phyloP scores from a whole-genome alignment of 495 filamentous ascomycete genomes.

The Tuber melanosporum region DNA sequence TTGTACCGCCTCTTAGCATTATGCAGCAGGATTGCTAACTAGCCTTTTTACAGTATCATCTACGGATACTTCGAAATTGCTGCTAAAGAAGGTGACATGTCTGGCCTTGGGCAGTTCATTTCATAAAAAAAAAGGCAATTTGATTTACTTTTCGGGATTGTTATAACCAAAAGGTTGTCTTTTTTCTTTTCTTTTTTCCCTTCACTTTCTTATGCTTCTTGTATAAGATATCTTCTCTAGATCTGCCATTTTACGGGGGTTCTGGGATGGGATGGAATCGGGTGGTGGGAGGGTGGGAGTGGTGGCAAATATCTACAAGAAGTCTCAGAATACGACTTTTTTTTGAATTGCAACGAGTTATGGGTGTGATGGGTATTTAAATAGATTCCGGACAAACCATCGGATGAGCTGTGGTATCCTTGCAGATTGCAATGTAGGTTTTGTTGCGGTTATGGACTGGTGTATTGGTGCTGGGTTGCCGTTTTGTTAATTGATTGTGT shows the following conservation, averaged over 20 bases:
- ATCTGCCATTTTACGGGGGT: slow-evolving; percentile 1
- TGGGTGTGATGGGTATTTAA: neutral
- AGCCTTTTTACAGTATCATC: slow-evolving; percentile 63
- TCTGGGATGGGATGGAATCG: neutral
- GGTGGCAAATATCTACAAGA: neutral
- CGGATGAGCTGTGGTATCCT: neutral
- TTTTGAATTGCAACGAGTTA: neutral
- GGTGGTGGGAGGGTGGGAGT: neutral
- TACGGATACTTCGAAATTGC: slow-evolving; percentile 99
- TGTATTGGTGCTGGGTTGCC: neutral
- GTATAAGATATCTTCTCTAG: slow-evolving; percentile 4
- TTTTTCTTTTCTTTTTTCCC: neutral
- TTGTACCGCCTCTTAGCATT: neutral
- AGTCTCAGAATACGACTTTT: neutral
- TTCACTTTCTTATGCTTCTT: neutral
- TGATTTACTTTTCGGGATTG: slow-evolving; percentile 1
- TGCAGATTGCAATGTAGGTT: neutral
- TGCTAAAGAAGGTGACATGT: slow-evolving; percentile 93
- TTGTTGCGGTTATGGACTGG: neutral
- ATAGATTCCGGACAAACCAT: neutral
- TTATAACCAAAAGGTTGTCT: neutral
- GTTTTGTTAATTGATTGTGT: neutral
- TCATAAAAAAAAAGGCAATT: slow-evolving; percentile 20
- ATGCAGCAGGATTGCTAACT: slow-evolving; percentile 11
- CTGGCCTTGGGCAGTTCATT: slow-evolving; percentile 49